Evolutionary conservation across 1,284 basidiomycete genomes (phyloP).

Genomic region (Schizopora paradoxa): DNA sequence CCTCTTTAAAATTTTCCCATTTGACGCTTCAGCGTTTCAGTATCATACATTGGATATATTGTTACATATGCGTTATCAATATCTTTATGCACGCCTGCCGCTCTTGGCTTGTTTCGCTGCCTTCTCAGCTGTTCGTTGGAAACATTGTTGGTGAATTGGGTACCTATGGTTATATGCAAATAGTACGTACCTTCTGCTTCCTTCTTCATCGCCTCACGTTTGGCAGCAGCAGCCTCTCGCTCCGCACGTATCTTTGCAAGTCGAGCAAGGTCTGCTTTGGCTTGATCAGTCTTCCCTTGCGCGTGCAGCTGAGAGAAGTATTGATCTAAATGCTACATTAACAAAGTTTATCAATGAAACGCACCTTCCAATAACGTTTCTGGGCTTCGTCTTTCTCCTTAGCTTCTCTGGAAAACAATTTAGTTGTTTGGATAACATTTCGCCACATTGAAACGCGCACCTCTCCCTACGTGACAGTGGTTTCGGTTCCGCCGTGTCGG

Average conservation of each 20-base stretch:
- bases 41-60: neutral
- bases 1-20: neutral
- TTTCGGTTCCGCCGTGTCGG: conserved; percentile 49
- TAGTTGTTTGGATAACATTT: conserved; percentile 4
- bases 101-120: conserved; percentile 34
- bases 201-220: conserved; percentile 78
- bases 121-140: conserved; percentile 32
- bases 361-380: conserved; percentile 79
- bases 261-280: conserved; percentile 80
- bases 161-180: neutral
- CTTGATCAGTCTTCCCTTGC: conserved; percentile 83
- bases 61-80: neutral
- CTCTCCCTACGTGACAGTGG: conserved; percentile 66
- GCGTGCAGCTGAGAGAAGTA: conserved; percentile 48
- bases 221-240: conserved; percentile 79
- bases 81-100: conserved; percentile 27
- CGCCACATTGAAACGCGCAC: conserved; percentile 32
- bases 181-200: conserved; percentile 66
- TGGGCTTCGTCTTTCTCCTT: conserved; percentile 87
- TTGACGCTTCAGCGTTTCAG: neutral
- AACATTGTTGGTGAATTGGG: too few relatives aligned
- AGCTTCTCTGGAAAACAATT: conserved; percentile 55
- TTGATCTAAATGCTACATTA: conserved; percentile 2
- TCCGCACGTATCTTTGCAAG: conserved; percentile 83
- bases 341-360: conserved; percentile 15